Conservation (phyloP, 768 basidiomycete genomes). For the Mycena albidolilacea region DNA sequence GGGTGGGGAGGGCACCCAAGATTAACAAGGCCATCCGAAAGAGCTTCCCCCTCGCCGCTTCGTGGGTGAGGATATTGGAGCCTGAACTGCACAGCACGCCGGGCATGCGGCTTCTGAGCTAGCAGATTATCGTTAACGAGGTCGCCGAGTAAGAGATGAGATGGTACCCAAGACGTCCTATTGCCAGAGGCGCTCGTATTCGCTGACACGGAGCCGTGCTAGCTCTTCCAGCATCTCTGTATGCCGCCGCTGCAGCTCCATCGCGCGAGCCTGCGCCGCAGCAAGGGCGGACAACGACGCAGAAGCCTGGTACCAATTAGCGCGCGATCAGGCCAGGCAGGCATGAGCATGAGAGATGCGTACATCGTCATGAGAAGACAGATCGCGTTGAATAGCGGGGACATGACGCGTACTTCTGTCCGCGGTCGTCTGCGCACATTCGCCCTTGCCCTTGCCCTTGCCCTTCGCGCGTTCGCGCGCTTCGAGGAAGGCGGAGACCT, state of each 20-base stretch:
- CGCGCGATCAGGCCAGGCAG: not conserved
- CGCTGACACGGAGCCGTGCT: not conserved
- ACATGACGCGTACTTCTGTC: not conserved
- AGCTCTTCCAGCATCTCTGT: not conserved
- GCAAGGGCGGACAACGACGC: not conserved
- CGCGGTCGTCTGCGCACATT: not conserved
- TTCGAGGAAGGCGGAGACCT: conserved; percentile 64
- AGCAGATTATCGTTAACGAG: too few relatives aligned
- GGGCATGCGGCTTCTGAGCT: too few relatives aligned
- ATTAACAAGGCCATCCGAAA: too few relatives aligned
- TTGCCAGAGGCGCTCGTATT: not conserved
- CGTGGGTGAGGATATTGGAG: too few relatives aligned
- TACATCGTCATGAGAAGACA: not conserved
- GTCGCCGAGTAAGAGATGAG: too few relatives aligned
- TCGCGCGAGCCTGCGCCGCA: too few relatives aligned
- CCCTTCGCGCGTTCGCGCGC: not conserved
- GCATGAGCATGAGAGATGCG: too few relatives aligned
- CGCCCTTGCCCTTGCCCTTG: not conserved
- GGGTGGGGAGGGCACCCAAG: too few relatives aligned
- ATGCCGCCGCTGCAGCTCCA: not conserved
- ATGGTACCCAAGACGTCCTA: too few relatives aligned
- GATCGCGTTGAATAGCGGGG: not conserved
- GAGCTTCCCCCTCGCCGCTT: too few relatives aligned
- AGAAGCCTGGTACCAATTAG: not conserved
- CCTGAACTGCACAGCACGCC: too few relatives aligned